Conservation (phyloP, 2,329 filamentous ascomycete genomes). For the Cladophialophora yegresii region DNA sequence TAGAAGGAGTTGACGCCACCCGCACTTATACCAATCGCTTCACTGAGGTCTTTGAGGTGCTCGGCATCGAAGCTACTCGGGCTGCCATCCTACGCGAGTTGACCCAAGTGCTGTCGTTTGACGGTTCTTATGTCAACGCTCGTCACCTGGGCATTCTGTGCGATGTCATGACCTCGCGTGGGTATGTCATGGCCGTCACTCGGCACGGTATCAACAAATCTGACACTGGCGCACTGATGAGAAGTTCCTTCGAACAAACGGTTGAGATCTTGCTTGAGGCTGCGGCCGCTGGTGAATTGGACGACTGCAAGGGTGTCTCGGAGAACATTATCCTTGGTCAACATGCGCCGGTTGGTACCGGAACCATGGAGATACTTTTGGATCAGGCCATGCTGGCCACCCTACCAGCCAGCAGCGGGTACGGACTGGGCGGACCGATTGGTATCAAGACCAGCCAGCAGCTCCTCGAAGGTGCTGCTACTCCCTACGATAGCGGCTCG, state of each 20-base stretch:
- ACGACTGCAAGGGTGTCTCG: constrained; percentile 96
- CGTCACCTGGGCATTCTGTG: constrained; percentile 92
- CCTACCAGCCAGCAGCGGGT: constrained; percentile 87
- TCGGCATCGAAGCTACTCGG: constrained; percentile 93
- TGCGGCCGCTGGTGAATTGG: constrained; percentile 88
- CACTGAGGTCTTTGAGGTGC: constrained; percentile 89
- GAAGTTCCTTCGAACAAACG: constrained; percentile 98
- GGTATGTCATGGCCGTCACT: constrained; percentile 91
- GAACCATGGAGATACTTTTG: constrained; percentile 89
- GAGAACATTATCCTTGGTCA: constrained; percentile 99
- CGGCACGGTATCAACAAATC: constrained; percentile 98
- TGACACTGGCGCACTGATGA: constrained; percentile 97
- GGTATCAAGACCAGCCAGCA: constrained; percentile 59
- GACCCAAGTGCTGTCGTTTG: constrained; percentile 91
- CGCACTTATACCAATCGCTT: constrained; percentile 95
- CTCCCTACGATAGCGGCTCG: constrained; percentile 80
- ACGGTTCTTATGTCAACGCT: constrained; percentile 99
- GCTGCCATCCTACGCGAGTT: constrained; percentile 83
- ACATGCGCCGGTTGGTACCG: constrained; percentile 94
- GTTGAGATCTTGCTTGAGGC: constrained; percentile 97
- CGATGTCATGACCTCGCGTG: constrained; percentile 96
- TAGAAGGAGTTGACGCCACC: constrained; percentile 82
- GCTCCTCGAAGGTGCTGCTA: constrained; percentile 73
- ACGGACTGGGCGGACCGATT: constrained; percentile 78
- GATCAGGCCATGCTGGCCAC: constrained; percentile 96